Evolutionary conservation across 345 rosid species (phyloP).

Genomic region (Aquilaria yunnanensis): DNA sequence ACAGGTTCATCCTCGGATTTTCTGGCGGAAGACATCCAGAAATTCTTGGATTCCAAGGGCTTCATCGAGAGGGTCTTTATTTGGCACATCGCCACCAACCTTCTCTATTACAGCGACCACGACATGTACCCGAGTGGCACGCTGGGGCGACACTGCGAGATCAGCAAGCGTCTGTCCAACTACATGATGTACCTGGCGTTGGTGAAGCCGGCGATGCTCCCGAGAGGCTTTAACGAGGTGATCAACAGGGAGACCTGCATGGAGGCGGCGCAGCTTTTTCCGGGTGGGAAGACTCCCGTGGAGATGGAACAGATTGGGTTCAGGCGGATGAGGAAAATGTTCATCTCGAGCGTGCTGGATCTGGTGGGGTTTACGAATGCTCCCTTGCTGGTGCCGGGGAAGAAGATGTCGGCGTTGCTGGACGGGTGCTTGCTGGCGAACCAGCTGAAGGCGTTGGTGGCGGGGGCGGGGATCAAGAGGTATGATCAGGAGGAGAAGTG

Average conservation of each 20-base stretch:
- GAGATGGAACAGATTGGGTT: no score
- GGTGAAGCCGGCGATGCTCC: slow-evolving; percentile 10
- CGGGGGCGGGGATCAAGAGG: background rate
- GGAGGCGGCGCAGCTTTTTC: slow-evolving; percentile 1
- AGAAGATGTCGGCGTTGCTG: background rate
- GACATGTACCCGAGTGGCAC: background rate
- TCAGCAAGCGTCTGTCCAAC: slow-evolving; percentile 3
- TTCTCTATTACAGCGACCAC: slow-evolving; percentile 9
- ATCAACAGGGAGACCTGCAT: slow-evolving; percentile 1
- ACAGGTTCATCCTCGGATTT: no score
- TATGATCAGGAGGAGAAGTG: slow-evolving; percentile 9
- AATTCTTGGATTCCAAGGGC: no score
- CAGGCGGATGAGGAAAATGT: background rate
- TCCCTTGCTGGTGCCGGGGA: background rate
- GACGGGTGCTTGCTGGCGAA: slow-evolving; percentile 4
- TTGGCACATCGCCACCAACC: slow-evolving; percentile 27
- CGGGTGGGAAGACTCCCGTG: no score
- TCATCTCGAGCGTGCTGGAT: background rate
- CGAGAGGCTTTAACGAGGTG: background rate
- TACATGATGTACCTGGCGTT: slow-evolving; percentile 19
- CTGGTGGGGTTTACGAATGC: background rate
- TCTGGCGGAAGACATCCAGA: no score
- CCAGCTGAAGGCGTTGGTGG: background rate
- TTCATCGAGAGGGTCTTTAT: slow-evolving; percentile 9
- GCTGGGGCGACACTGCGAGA: background rate